phyloP scores from a whole-genome alignment of 1,139 yeast species.

The Yamadazyma epiphylla region DNA sequence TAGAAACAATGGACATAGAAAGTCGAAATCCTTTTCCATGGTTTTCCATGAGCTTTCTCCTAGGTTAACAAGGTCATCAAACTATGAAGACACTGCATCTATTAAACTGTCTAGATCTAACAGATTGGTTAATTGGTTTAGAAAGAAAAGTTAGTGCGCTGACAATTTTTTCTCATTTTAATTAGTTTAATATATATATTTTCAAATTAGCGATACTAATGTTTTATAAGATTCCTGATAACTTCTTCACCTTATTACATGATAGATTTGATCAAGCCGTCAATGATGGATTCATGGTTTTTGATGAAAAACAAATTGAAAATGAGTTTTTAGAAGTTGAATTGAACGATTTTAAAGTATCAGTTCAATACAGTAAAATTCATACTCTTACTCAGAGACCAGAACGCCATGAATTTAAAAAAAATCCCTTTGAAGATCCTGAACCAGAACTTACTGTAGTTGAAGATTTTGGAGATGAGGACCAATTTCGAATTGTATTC shows the following conservation, averaged over 20 bases:
- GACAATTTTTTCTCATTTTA: conserved; percentile 1
- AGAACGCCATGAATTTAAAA: conserved; percentile 33
- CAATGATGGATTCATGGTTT: conserved; percentile 20
- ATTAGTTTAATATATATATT: not conserved
- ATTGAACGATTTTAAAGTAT: conserved; percentile 17
- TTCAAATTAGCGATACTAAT: conserved; percentile 7
- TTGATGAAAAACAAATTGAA: conserved; percentile 28
- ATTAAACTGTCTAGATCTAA: conserved; percentile 9
- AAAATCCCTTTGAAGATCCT: conserved; percentile 77
- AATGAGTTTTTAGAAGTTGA: conserved; percentile 17
- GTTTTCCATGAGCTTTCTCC: conserved; percentile 9
- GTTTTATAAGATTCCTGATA: conserved; percentile 21
- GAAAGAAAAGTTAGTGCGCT: conserved; percentile 5
- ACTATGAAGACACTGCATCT: conserved; percentile 6
- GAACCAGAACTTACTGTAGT: conserved; percentile 71
- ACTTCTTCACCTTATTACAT: conserved; percentile 20
- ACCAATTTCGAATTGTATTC: conserved; percentile 61
- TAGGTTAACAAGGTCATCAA: conserved; percentile 7
- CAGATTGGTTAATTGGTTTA: conserved; percentile 14
- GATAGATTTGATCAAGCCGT: conserved; percentile 28
- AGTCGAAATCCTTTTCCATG: conserved; percentile 11
- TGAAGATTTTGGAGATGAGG: conserved; percentile 41
- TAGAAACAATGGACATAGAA: conserved; percentile 6
- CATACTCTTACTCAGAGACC: conserved; percentile 56
- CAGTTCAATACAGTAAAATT: conserved; percentile 30